Percentiles rank a stretch among this genome's conserved stretches.
Evolutionary conservation across 2,329 filamentous ascomycete species (phyloP).

Genomic region (Blumeria hordei): DNA sequence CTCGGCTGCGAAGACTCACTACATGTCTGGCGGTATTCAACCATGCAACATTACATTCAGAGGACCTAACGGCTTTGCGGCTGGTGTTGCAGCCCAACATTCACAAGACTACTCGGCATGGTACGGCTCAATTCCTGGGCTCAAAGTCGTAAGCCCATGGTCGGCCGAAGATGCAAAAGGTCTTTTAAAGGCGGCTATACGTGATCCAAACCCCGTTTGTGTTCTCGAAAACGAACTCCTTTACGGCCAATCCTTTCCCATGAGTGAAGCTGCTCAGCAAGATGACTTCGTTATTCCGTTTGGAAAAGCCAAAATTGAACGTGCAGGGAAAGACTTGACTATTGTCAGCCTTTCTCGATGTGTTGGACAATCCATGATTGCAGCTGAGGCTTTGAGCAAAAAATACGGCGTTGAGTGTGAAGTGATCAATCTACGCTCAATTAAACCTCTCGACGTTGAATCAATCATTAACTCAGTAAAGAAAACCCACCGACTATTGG

Average conservation of each 20-base stretch:
- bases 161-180: slow-evolving; percentile 97
- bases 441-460: slow-evolving; percentile 93
- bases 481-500: slow-evolving; percentile 86
- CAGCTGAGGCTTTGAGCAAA: slow-evolving; percentile 78
- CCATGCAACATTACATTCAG: slow-evolving; percentile 99
- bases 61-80: slow-evolving; percentile 90
- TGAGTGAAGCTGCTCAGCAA: slow-evolving; percentile 90
- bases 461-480: slow-evolving; percentile 91
- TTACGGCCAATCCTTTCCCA: slow-evolving; percentile 86
- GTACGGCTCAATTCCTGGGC: slow-evolving; percentile 93
- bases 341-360: slow-evolving; percentile 87
- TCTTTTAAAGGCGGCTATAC: slow-evolving; percentile 88
- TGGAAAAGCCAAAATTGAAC: slow-evolving; percentile 98
- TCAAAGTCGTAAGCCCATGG: slow-evolving; percentile 94
- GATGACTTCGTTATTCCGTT: slow-evolving; percentile 93
- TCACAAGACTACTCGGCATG: slow-evolving; percentile 97
- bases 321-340: slow-evolving; percentile 82
- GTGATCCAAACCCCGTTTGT: slow-evolving; percentile 91
- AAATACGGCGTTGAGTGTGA: slow-evolving; percentile 91
- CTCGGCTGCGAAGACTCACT: slow-evolving; percentile 95
- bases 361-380: slow-evolving; percentile 73
- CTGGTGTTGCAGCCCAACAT: slow-evolving; percentile 91
- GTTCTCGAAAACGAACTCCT: slow-evolving; percentile 74
- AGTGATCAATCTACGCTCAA: slow-evolving; percentile 91
- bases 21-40: slow-evolving; percentile 99